Evolutionary conservation across 108 stramenopile genomes (phyloP), one percentile per base, ranked within the genome.

Genomic region (Pelagomonas calceolata): DNA sequence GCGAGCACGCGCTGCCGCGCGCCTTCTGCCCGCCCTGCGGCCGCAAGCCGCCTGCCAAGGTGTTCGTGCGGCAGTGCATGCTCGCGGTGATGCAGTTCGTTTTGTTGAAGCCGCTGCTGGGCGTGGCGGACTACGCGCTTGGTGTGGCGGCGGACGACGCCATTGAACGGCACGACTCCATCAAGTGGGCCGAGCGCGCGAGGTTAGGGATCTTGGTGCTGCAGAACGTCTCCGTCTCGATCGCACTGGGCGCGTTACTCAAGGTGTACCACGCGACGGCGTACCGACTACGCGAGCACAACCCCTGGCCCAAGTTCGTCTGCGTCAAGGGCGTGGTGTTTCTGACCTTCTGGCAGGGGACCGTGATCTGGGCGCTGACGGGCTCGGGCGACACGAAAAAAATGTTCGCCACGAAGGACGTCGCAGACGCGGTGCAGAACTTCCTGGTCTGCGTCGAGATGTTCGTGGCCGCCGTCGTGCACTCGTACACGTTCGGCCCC

Each of bases 371-470:
- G n/a, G 73, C 64, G 3, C 29, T 80, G 9, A 30, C 34, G 31
- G 63, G 36, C 32, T 39, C 37, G 21, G n/a, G n/a, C n/a, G 34
- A 26, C 7, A 4, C 21, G 21, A 26, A 17, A 3, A 60, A 60
- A 17, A 1, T 26, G 21, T 26, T 60, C 51, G 51, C 14, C 7
- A 1, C 21, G 21, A 70, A 75, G 34, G 75, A 81, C 51, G 73
- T 74, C 12, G 76, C 63, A 1, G 60, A 71, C 45, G 80, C 75
- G 0, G 31, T 81, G 26, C 81, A 84, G 67, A 74, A 84, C 75
- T 77, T 73, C 51, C 60, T 81, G 32, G 80, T 84, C 34, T 84
- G 84, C 70, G 46, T 84, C 5, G 84, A 84, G 36, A 84, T 84
- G 80, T 65, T 80, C 43, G 26, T 78, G 14, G 76, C 76, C 4